Evolutionary conservation across 2,329 filamentous ascomycete species (phyloP).

Genomic region (Juglanconis oblonga): DNA sequence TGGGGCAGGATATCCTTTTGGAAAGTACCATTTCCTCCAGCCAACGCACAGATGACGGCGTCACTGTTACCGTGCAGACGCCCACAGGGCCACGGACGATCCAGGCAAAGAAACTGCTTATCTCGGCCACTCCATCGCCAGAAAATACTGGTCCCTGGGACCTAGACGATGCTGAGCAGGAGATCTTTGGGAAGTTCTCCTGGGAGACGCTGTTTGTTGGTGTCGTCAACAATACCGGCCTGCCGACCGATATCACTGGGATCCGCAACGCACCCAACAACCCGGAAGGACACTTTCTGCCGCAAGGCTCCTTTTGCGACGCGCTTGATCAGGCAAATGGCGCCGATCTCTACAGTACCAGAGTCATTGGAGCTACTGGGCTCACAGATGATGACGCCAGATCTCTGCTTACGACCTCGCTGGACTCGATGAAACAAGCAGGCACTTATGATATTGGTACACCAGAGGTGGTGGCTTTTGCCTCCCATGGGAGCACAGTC

Average conservation of each 20-base stretch:
- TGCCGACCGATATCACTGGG: background rate
- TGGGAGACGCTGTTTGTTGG: conserved; percentile 8
- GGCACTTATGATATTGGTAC: conserved; percentile 1
- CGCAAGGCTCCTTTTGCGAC: conserved; percentile 6
- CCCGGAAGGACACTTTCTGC: background rate
- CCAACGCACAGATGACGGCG: conserved; percentile 24
- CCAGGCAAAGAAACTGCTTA: conserved; percentile 31
- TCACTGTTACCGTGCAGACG: conserved; percentile 24
- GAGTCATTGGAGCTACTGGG: background rate
- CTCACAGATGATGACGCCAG: background rate
- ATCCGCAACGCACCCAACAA: conserved; percentile 4
- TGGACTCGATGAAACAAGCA: background rate
- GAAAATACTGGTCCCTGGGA: conserved; percentile 29
- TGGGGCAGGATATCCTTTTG: conserved; percentile 32
- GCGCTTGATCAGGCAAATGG: conserved; percentile 3
- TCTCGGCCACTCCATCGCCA: conserved; percentile 32
- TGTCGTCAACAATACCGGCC: conserved; percentile 2
- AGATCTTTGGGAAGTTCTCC: conserved; percentile 15
- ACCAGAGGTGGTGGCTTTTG: conserved; percentile 1
- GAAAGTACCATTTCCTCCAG: conserved; percentile 28
- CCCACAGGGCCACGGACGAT: conserved; percentile 23
- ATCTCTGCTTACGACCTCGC: background rate
- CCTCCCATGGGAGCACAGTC: conserved; percentile 1
- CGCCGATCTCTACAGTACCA: background rate
- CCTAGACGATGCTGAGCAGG: conserved; percentile 26